Conservation (phyloP, 331 rosid species). For the Malus hybrid region DNA sequence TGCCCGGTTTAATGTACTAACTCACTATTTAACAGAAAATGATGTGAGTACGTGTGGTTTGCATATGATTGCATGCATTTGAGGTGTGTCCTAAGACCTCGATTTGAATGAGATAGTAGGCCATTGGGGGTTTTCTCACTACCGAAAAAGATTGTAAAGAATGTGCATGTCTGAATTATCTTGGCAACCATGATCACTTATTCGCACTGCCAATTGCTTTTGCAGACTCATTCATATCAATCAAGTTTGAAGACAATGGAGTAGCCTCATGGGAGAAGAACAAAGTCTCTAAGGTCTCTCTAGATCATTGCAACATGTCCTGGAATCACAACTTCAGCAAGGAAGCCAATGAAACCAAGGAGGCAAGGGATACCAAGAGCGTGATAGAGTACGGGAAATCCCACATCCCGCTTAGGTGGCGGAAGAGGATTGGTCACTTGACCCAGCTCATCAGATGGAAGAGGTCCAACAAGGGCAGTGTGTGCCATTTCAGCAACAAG, state of each 20-base stretch:
- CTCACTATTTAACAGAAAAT: background rate
- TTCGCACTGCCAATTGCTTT: constrained; percentile 3
- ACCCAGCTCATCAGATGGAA: constrained; percentile 85
- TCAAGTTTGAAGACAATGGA: constrained; percentile 89
- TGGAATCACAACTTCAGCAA: constrained; percentile 42
- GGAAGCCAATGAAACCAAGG: constrained; percentile 37
- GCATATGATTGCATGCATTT: background rate
- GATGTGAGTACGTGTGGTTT: background rate
- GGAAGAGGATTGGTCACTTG: constrained; percentile 79
- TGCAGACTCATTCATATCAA: constrained; percentile 91
- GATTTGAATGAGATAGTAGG: background rate
- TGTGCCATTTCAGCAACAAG: constrained; percentile 66
- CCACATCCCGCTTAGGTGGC: constrained; percentile 73
- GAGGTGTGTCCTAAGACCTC: background rate
- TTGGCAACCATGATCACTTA: constrained; percentile 9
- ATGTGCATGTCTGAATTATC: constrained; percentile 22
- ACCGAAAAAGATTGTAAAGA: background rate
- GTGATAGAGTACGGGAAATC: constrained; percentile 83
- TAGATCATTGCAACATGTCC: constrained; percentile 49
- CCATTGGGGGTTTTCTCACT: background rate
- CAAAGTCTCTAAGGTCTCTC: constrained; percentile 52
- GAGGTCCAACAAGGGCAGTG: constrained; percentile 55
- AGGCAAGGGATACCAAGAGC: constrained; percentile 48
- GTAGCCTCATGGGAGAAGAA: constrained; percentile 89
- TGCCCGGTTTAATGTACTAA: background rate